phyloP scores from a whole-genome alignment of 192 early-diverging fungal species.

The Linnemannia hyalina region DNA sequence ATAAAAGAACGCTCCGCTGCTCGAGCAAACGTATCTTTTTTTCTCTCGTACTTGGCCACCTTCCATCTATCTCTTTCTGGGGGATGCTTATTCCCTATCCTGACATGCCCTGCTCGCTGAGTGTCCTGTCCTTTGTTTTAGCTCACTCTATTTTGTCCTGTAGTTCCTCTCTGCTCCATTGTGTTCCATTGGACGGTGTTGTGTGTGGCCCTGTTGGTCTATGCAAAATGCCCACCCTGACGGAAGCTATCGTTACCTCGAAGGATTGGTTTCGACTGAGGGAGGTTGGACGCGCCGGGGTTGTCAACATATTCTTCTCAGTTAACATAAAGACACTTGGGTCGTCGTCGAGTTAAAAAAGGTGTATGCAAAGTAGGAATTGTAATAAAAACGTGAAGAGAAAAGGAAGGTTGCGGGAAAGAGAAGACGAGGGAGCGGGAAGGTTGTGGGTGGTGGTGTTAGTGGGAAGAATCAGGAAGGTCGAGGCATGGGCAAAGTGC shows the following conservation, averaged over 20 bases:
- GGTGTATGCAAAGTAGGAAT: background rate
- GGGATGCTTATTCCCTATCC: background rate
- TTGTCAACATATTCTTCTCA: constrained; percentile 41
- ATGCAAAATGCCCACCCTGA: background rate
- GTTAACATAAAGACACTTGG: constrained; percentile 26
- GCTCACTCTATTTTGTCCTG: no score
- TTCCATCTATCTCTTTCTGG: background rate
- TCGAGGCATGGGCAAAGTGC: background rate
- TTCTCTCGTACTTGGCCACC: background rate
- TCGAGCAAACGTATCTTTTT: background rate
- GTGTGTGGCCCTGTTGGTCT: background rate
- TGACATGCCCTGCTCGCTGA: background rate
- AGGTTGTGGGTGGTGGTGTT: background rate
- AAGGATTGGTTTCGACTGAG: constrained; percentile 40
- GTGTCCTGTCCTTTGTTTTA: background rate
- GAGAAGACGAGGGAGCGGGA: background rate
- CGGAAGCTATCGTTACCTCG: constrained; percentile 17
- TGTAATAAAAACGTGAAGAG: background rate
- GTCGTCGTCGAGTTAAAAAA: background rate
- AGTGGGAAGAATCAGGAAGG: background rate
- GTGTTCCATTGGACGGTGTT: background rate
- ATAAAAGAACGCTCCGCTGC: background rate
- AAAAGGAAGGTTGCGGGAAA: background rate
- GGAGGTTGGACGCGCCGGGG: constrained; percentile 21
- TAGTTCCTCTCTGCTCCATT: background rate